A percentile compares a stretch with the other conserved stretches of the same genome.
Conservation (phyloP, 2,329 filamentous ascomycete genomes). For the Pseudogymnoascus sp. region DNA sequence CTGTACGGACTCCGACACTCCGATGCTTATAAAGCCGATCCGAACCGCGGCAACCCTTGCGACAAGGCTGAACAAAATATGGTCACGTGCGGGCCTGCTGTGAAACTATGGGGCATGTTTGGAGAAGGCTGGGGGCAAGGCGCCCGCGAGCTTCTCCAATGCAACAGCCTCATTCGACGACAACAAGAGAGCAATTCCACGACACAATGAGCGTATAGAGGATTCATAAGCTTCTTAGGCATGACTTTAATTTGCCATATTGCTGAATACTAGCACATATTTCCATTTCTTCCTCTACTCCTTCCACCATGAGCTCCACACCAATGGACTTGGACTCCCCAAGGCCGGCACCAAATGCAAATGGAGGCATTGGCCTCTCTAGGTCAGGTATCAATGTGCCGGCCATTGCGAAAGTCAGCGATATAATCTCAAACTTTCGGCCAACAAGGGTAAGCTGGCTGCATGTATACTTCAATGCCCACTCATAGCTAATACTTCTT, state of each 20-base stretch:
- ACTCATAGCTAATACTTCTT: background rate
- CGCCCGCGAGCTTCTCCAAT: background rate
- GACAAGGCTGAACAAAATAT: background rate
- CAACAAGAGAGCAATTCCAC: background rate
- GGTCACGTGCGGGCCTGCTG: background rate
- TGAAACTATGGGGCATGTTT: background rate
- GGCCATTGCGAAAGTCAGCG: conserved; percentile 58
- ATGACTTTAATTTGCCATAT: background rate
- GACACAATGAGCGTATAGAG: background rate
- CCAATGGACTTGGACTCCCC: conserved; percentile 29
- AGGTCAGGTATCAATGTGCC: conserved; percentile 17
- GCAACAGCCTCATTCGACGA: background rate
- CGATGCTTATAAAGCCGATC: background rate
- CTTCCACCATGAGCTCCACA: conserved; percentile 18
- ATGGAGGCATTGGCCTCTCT: conserved; percentile 19
- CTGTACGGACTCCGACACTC: background rate
- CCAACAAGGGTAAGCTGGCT: conserved; percentile 60
- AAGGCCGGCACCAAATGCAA: conserved; percentile 6
- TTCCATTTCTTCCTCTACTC: background rate
- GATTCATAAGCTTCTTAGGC: background rate
- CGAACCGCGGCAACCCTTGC: conserved; percentile 1
- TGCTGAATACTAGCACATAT: background rate
- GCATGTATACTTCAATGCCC: conserved; percentile 12
- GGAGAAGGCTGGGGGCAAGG: conserved; percentile 5
- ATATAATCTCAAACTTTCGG: conserved; percentile 69